These are phyloP conservation scores for Aspergillus taichungensis DNA, from an alignment of 495 filamentous ascomycete species.

Conservation along the genomic window DNA sequence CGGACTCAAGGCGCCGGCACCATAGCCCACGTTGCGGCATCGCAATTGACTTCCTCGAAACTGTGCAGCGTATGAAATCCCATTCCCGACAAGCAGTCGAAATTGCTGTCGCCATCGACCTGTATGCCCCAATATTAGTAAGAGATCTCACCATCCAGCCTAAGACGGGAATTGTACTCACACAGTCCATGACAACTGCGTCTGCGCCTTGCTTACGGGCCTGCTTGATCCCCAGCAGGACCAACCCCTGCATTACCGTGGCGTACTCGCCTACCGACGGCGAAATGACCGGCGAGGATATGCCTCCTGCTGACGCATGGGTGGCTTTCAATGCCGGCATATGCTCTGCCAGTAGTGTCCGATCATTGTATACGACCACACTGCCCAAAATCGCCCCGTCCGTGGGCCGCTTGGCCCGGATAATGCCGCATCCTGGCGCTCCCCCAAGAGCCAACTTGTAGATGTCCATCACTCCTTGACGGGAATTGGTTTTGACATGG, in stretches of 20 bases:
- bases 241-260: slow-evolving; percentile 68
- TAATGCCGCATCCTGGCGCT: slow-evolving; percentile 64
- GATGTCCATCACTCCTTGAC: slow-evolving; percentile 75
- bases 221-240: slow-evolving; percentile 72
- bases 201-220: slow-evolving; percentile 66
- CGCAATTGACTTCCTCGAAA: slow-evolving; percentile 74
- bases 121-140: slow-evolving; percentile 24
- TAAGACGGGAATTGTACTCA: slow-evolving; percentile 29
- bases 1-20: slow-evolving; percentile 28
- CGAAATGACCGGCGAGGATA: slow-evolving; percentile 72
- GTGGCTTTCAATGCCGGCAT: slow-evolving; percentile 54
- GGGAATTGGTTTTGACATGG: slow-evolving; percentile 64
- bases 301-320: slow-evolving; percentile 52
- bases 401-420: slow-evolving; percentile 63
- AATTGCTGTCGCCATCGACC: slow-evolving; percentile 63
- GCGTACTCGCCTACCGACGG: slow-evolving; percentile 59
- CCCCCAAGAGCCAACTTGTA: slow-evolving; percentile 72
- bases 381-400: slow-evolving; percentile 67
- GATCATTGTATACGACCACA: slow-evolving; percentile 70
- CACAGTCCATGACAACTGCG: slow-evolving; percentile 67
- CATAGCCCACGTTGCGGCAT: slow-evolving; percentile 60
- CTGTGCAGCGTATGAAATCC: slow-evolving; percentile 67
- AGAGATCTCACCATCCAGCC: neutral
- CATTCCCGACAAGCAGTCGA: slow-evolving; percentile 64
- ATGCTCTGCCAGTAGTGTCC: slow-evolving; percentile 56